A percentile compares a stretch with the other conserved stretches of the same genome.
Evolutionary conservation across 1,284 basidiomycete genomes (phyloP).

Genomic region (Thecaphora frezii): DNA sequence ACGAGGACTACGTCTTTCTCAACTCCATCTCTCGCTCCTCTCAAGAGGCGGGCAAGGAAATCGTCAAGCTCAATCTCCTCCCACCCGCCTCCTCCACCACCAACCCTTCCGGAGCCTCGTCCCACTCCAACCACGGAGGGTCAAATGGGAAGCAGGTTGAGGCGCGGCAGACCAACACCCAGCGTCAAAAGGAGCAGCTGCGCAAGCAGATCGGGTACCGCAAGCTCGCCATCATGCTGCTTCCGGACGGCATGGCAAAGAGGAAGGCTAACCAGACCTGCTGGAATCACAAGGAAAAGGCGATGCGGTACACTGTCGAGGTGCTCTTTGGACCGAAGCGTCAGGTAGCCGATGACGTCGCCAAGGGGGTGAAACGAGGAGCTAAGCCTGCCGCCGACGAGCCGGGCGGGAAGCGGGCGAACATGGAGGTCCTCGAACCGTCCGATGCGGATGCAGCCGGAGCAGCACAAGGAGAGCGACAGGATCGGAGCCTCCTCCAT

Average conservation of each 20-base stretch:
- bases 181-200: slow-evolving; percentile 20
- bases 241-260: slow-evolving; percentile 27
- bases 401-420: neutral
- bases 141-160: neutral
- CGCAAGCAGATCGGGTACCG: slow-evolving; percentile 31
- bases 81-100: slow-evolving; percentile 1
- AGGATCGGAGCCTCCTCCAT: neutral
- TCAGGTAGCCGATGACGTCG: too few species aligned
- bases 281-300: slow-evolving; percentile 10
- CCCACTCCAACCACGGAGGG: neutral
- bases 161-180: slow-evolving; percentile 10
- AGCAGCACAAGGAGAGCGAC: neutral
- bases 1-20: slow-evolving; percentile 29
- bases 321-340: neutral
- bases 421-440: neutral
- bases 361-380: too few species aligned
- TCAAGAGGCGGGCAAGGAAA: slow-evolving; percentile 11
- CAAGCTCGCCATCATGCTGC: slow-evolving; percentile 12
- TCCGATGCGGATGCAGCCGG: neutral
- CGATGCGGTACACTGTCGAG: slow-evolving; percentile 10
- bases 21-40: slow-evolving; percentile 11
- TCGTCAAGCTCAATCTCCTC: slow-evolving; percentile 17
- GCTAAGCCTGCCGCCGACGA: neutral
- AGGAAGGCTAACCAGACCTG: slow-evolving; percentile 7
- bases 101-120: neutral